Evolutionary conservation across 1,139 yeast species (phyloP), one percentile per base, ranked within the genome.

Genomic region (Diutina mesorugosa): DNA sequence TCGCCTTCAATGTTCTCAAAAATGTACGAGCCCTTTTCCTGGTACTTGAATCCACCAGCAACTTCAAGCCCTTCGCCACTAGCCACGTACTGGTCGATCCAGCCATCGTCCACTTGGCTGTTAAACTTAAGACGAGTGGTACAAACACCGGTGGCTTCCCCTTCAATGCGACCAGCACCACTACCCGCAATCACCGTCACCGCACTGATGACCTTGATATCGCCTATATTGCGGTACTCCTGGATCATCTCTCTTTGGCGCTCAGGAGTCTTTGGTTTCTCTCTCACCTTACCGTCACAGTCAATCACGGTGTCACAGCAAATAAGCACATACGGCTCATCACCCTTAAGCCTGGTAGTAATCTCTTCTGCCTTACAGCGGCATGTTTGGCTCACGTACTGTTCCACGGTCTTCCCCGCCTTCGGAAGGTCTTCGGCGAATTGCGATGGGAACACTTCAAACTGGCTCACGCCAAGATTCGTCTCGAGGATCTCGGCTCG

Each of bases 11-110:
- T 79, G 18, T 71, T 69, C 47, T 75, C 70, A 61, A 93, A 81
- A 59, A 93, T 70, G 53, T 85, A 65, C 3, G 88, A 85, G 0
- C 93, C 91, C 18, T 67, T 66, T 1, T 84, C 88, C 68, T 93
- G 98, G 59, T 86, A 85, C 63, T 85, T 85, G 71, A 90, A 90
- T 1, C 99, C 99, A 7, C 97, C 99, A 0, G 98, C 97, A 1
- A 88, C 97, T 51, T 80, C 77, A 6, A 76, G 60, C 0, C 95
- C 99, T 67, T 91, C 98, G 32, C 79, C 86, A 2, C 84, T 72
- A 1, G 76, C 77, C 10, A 88, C 84, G 67, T 91, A 93, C 16
- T 75, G 73, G 46, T 77, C 64, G 3, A 91, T 66, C 46, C 84
- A 70, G 18, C 75, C 80, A 59, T 82, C 83, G 1, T 82, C 74